These are phyloP conservation scores for Yarrowia yakushimensis DNA, from an alignment of 805 yeast genomes.

Conservation along the genomic window DNA sequence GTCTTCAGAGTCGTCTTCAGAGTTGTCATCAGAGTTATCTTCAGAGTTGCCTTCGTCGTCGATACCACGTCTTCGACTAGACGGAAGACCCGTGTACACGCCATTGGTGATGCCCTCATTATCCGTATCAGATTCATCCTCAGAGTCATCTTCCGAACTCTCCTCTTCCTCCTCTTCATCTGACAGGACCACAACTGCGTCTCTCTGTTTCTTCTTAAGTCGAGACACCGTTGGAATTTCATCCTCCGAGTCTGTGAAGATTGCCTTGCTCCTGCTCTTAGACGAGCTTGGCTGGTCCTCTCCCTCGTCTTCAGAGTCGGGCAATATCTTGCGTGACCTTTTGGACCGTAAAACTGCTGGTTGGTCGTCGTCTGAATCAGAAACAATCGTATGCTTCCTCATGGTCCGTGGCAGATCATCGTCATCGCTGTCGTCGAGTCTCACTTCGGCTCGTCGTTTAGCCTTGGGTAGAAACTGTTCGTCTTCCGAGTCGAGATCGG, in stretches of 20 bases:
- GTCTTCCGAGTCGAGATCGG: slow-evolving; percentile 8
- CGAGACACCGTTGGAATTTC: background rate
- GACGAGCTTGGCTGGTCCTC: background rate
- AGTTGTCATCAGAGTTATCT: background rate
- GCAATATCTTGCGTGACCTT: background rate
- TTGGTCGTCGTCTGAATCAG: background rate
- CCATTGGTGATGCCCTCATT: background rate
- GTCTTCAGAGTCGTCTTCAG: background rate
- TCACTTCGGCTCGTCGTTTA: background rate
- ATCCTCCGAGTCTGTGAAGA: background rate
- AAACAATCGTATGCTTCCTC: background rate
- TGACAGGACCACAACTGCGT: background rate
- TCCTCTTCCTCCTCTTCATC: background rate
- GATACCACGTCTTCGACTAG: background rate
- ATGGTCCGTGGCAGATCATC: background rate
- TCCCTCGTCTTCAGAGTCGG: background rate
- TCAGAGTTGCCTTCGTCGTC: background rate
- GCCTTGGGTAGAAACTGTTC: slow-evolving; percentile 2
- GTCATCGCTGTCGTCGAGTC: background rate
- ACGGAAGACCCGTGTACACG: background rate
- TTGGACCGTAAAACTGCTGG: background rate
- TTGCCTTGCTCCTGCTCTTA: background rate
- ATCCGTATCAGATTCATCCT: background rate
- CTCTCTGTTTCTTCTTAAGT: background rate
- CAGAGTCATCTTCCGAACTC: background rate